Evolutionary conservation across 2,329 filamentous ascomycete species (phyloP), one percentile per base, ranked within the genome.

Genomic region (Fusarium buxicola): DNA sequence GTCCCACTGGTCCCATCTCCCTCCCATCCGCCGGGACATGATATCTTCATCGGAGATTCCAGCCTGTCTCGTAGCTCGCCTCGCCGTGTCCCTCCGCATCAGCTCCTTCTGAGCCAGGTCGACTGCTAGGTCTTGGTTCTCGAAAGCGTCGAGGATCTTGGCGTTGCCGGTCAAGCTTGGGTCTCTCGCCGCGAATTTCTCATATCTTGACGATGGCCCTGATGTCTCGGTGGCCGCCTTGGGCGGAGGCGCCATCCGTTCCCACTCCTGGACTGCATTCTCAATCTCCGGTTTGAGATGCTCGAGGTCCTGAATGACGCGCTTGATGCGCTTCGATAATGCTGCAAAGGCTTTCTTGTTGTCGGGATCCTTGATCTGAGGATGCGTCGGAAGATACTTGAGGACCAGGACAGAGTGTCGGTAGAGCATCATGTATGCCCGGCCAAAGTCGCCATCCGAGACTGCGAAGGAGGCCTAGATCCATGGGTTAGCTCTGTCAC

Each of bases 391-490:
- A 8, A 99, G 82, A 50, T 90, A 84, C 7, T 92, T 86, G 25
- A 97, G 80, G 21, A 97, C 86, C n/a, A 99, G 87, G 49, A 89
- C 84, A 9, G 92, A 92, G 77, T 96, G 93, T 68, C 95, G 89
- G 74, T 95, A 92, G n/a, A 96, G 86, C 57, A 98, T 87, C 51
- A 97, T 85, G 75, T 96, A 99, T 5, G 94, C 92, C 72, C 95
- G 90, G 69, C 93, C 87, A 64, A 92, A 87, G 76, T 97, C 94
- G 70, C 90, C 89, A 76, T 98, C 94, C 36, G 86, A 85, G 70
- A 95, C 85, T 73, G 97, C 97, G 69, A 94, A 92, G 47, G 87
- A 84, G 16, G 92, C 94, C 92, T 97, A 72, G 11, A 52, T 34
- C 51, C 30, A 15, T 52, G 35, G 68, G 63, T 72, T 48, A 72